These are phyloP conservation scores for Chlamydomonas schloesseri DNA, from an alignment of 139 green algal species.

Conservation along the genomic window DNA sequence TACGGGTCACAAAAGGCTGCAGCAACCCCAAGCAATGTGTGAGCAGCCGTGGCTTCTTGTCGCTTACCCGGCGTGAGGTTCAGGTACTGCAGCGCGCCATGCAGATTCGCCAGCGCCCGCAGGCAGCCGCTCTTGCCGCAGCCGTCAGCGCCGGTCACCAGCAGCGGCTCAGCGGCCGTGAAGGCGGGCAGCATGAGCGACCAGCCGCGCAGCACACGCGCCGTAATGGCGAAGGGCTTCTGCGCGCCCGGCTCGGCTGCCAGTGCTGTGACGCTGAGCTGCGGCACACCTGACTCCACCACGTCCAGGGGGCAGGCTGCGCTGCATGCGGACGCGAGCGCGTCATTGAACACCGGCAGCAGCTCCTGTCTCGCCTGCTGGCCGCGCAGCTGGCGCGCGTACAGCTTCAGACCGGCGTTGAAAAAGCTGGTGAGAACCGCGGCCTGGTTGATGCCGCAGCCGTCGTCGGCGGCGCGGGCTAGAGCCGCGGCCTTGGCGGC, in stretches of 20 bases:
- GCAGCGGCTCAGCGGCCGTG: background rate
- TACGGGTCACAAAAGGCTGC: too few species aligned
- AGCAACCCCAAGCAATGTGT: too few species aligned
- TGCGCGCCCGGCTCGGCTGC: background rate
- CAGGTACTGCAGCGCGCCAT: slow-evolving; percentile 20
- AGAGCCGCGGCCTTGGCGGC: too few species aligned
- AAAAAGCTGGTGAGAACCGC: too few species aligned
- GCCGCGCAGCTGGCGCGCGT: slow-evolving; percentile 2
- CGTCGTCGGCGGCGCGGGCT: too few species aligned
- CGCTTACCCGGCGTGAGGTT: slow-evolving; percentile 39
- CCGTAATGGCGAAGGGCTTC: slow-evolving; percentile 36
- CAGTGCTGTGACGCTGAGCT: background rate
- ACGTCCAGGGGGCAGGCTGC: background rate
- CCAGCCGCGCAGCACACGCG: slow-evolving; percentile 17
- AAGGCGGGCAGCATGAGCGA: background rate
- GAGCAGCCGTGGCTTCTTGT: too few species aligned
- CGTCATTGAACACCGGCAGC: background rate
- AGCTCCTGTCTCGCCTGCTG: background rate
- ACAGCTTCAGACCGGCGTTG: background rate
- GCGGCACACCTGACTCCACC: background rate
- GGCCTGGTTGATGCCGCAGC: too few species aligned
- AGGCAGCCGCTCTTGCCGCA: slow-evolving; percentile 46
- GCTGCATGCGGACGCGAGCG: background rate
- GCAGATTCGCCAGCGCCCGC: slow-evolving; percentile 7
- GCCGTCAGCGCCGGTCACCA: slow-evolving; percentile 36